Percentiles rank a stretch among this genome's conserved stretches.
Evolutionary conservation across 2,329 filamentous ascomycete genomes (phyloP).

Genomic region (Neofusicoccum umdonicola): DNA sequence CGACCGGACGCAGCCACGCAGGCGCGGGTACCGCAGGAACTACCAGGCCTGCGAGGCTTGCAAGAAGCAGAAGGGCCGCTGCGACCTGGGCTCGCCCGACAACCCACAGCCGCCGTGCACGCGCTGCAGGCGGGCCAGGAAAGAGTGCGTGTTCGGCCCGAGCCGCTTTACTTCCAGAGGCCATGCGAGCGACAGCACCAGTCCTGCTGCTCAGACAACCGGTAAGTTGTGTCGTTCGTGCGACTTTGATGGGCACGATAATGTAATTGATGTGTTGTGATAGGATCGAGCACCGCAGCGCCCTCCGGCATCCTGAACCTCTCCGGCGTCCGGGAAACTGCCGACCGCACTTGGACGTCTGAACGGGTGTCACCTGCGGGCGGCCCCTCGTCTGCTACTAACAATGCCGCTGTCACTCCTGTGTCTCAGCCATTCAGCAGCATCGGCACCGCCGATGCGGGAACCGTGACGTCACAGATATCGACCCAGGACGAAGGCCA

Average conservation of each 20-base stretch:
- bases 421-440: background rate
- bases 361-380: background rate
- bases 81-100: constrained; percentile 13
- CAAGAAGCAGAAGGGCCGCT: constrained; percentile 16
- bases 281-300: background rate
- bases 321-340: background rate
- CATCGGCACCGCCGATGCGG: background rate
- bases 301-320: background rate
- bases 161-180: constrained; percentile 6
- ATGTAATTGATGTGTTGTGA: background rate
- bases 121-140: constrained; percentile 7
- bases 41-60: constrained; percentile 15
- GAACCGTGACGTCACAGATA: background rate
- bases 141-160: constrained; percentile 16
- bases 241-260: background rate
- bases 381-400: background rate
- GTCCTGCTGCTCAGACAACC: background rate
- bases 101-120: constrained; percentile 13
- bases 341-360: background rate
- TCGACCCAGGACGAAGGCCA: background rate
- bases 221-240: background rate
- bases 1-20: constrained; percentile 2
- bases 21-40: constrained; percentile 8
- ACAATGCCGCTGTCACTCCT: background rate
- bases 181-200: background rate